Conservation (phyloP, 2,329 filamentous ascomycete species). For the Alternaria infectoria region DNA sequence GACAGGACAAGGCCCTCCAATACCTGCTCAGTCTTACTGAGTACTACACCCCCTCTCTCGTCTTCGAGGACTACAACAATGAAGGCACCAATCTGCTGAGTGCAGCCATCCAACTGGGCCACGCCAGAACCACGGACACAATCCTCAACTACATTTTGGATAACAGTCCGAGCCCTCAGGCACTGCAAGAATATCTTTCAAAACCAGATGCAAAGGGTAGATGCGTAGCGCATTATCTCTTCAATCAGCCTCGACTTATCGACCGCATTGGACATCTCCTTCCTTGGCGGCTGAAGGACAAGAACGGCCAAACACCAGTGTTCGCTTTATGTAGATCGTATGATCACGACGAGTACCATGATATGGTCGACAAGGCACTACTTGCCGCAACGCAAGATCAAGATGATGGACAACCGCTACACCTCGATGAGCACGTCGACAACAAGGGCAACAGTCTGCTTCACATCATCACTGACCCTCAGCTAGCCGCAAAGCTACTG, state of each 20-base stretch:
- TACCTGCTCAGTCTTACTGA: conserved; percentile 81
- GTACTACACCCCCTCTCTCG: conserved; percentile 72
- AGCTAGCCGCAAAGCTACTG: conserved; percentile 76
- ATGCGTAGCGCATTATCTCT: conserved; percentile 93
- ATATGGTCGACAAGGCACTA: conserved; percentile 86
- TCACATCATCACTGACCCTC: conserved; percentile 91
- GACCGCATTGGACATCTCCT: conserved; percentile 75
- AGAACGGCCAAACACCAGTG: conserved; percentile 95
- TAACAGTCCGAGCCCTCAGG: conserved; percentile 60
- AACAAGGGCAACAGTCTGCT: conserved; percentile 90
- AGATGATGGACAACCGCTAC: conserved; percentile 77
- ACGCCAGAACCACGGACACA: conserved; percentile 75
- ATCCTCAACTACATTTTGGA: conserved; percentile 73
- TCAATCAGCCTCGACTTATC: conserved; percentile 86
- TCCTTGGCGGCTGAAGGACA: conserved; percentile 89
- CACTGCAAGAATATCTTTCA: conserved; percentile 71
- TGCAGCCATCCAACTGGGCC: conserved; percentile 85
- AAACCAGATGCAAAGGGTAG: conserved; percentile 84
- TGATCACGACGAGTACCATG: conserved; percentile 83
- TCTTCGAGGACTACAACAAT: conserved; percentile 85
- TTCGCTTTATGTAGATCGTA: conserved; percentile 96
- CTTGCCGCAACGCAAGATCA: conserved; percentile 76
- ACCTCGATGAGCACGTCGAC: conserved; percentile 92
- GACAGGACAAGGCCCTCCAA: conserved; percentile 72
- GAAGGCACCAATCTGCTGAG: conserved; percentile 89